These are phyloP conservation scores for Melaleuca alternifolia DNA, from an alignment of 345 rosid species.

Conservation along the genomic window DNA sequence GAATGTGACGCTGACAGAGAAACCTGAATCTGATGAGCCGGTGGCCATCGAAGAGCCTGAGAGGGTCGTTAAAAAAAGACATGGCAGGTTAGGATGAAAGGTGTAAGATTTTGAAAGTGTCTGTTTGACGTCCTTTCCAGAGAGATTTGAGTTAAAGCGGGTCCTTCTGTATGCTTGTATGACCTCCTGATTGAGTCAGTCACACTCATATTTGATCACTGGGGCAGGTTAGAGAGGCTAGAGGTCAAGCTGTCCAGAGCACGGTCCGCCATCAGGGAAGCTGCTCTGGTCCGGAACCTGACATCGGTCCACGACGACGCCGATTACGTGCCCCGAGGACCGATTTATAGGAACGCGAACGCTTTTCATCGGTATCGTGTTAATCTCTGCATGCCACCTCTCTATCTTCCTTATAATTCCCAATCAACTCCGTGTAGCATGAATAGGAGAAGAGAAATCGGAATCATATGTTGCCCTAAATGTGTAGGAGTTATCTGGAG, in stretches of 20 bases:
- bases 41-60: neutral
- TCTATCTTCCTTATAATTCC: neutral
- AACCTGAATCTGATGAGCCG: neutral
- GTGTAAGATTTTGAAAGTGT: neutral
- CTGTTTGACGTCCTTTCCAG: neutral
- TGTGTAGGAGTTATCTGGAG: conserved; percentile 23
- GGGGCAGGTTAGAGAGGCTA: conserved; percentile 10
- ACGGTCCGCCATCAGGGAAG: conserved; percentile 21
- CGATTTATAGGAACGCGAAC: conserved; percentile 27
- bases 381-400: neutral
- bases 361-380: conserved; percentile 20
- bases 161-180: neutral
- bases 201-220: neutral
- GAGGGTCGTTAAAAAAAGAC: neutral
- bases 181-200: neutral
- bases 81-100: neutral
- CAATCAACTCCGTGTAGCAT: neutral
- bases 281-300: conserved; percentile 13
- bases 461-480: neutral
- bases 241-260: conserved; percentile 16
- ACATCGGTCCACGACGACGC: conserved; percentile 13
- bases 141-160: neutral
- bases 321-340: conserved; percentile 25
- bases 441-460: neutral
- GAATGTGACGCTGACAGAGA: neutral